phyloP scores from a whole-genome alignment of 2,329 filamentous ascomycete genomes.

The Stagonosporopsis vannaccii region DNA sequence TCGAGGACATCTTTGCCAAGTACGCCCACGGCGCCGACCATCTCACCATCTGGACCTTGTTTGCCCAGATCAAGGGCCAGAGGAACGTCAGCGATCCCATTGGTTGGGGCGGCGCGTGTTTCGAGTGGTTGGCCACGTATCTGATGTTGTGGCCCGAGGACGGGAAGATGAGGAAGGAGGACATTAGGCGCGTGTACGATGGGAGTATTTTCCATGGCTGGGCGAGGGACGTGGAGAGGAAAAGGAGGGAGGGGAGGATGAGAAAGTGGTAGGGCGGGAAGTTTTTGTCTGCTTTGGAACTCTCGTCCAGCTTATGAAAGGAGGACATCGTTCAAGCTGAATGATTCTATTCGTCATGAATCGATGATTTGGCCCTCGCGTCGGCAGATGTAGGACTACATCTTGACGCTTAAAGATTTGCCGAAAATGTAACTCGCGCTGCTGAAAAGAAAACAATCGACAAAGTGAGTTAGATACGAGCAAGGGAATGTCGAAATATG shows the following conservation, averaged over 20 bases:
- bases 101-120: constrained; percentile 54
- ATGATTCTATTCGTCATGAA: too few species aligned
- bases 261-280: constrained; percentile 13
- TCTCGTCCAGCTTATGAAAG: too few species aligned
- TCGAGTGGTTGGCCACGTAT: constrained; percentile 60
- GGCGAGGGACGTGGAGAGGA: constrained; percentile 12
- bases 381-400: too few species aligned
- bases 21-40: constrained; percentile 52
- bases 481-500: too few species aligned
- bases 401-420: too few species aligned
- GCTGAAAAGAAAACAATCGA: too few species aligned
- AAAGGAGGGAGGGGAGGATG: constrained; percentile 13
- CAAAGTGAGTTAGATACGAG: too few species aligned
- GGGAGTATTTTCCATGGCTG: constrained; percentile 58
- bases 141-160: constrained; percentile 64
- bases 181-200: constrained; percentile 61
- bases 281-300: too few species aligned
- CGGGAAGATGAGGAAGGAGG: constrained; percentile 65
- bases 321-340: too few species aligned
- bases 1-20: constrained; percentile 59
- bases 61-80: constrained; percentile 52
- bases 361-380: too few species aligned
- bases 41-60: constrained; percentile 51
- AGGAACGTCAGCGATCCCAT: constrained; percentile 52
- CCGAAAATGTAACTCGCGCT: too few species aligned